A percentile compares a stretch with the other conserved stretches of the same genome.
phyloP scores from a whole-genome alignment of 2,329 filamentous ascomycete species.

The Curvularia sp. region DNA sequence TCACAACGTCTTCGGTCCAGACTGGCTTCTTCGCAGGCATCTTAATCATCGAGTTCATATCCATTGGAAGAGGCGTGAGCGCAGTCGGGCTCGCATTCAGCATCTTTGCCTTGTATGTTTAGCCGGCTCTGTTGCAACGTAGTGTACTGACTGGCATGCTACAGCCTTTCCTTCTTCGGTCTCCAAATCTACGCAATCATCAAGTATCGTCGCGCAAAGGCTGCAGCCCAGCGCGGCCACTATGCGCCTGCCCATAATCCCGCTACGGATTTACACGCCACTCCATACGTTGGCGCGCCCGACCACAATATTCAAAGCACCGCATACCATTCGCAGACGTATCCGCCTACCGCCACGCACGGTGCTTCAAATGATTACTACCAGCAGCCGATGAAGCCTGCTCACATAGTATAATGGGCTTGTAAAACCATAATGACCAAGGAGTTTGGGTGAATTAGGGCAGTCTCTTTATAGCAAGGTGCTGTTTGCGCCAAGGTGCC shows the following conservation, averaged over 20 bases:
- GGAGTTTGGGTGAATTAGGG: not conserved
- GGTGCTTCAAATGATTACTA: constrained; percentile 32
- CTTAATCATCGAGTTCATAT: constrained; percentile 43
- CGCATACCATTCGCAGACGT: constrained; percentile 35
- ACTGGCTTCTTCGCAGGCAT: constrained; percentile 45
- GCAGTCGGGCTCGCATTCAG: constrained; percentile 35
- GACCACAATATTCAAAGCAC: constrained; percentile 33
- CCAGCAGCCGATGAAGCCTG: constrained; percentile 37
- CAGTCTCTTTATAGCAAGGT: not conserved
- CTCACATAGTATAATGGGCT: constrained; percentile 32
- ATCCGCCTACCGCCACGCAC: constrained; percentile 21
- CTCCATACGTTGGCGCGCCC: constrained; percentile 26
- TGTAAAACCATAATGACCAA: not conserved
- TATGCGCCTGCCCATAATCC: constrained; percentile 46
- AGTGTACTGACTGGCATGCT: constrained; percentile 13
- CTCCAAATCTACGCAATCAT: constrained; percentile 52
- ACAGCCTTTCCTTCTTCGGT: constrained; percentile 46
- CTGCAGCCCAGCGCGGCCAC: constrained; percentile 40
- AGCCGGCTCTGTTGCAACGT: not conserved
- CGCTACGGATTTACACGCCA: constrained; percentile 19
- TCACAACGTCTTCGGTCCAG: constrained; percentile 48
- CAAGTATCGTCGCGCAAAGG: constrained; percentile 46
- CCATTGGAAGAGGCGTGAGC: constrained; percentile 30
- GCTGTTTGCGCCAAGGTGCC: not conserved
- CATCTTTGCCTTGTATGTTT: constrained; percentile 46